Evolutionary conservation across 78 protist species (phyloP).

Genomic region (Dictyostelium brefeldianum): DNA sequence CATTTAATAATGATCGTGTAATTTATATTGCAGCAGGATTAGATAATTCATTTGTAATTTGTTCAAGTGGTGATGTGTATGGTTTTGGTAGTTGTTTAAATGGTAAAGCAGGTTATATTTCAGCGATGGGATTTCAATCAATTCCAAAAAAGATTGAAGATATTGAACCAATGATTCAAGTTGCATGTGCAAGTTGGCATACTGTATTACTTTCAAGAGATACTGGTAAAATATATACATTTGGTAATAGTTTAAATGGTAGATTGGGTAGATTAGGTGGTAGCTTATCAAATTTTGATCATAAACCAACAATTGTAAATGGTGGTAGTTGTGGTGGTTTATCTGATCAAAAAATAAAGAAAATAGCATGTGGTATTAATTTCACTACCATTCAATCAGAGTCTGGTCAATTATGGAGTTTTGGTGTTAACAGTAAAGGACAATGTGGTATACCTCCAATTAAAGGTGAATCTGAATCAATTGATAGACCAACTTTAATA

Average conservation of each 20-base stretch:
- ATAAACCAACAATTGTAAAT: no score
- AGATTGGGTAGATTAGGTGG: conserved; percentile 13
- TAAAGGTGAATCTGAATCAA: neutral
- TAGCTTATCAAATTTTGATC: no score
- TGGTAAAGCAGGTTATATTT: neutral
- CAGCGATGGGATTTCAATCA: conserved; percentile 20
- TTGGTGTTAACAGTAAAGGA: conserved; percentile 3
- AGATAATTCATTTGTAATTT: conserved; percentile 4
- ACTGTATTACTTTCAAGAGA: neutral
- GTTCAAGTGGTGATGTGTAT: conserved; percentile 40
- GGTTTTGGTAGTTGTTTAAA: conserved; percentile 26
- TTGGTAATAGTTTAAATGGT: conserved; percentile 12
- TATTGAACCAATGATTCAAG: neutral
- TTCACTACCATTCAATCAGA: conserved; percentile 24
- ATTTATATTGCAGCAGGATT: conserved; percentile 1
- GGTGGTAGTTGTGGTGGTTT: conserved; percentile 6
- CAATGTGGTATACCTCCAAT: neutral
- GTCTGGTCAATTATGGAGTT: neutral
- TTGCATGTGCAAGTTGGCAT: conserved; percentile 58
- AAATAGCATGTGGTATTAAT: conserved; percentile 41
- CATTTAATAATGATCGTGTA: neutral
- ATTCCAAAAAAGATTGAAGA: neutral
- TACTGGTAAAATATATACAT: conserved; percentile 37
- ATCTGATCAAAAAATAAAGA: conserved; percentile 18
- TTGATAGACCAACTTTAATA: conserved; percentile 1